Evolutionary conservation across 345 rosid genomes (phyloP).

Genomic region (Acer campestre): DNA sequence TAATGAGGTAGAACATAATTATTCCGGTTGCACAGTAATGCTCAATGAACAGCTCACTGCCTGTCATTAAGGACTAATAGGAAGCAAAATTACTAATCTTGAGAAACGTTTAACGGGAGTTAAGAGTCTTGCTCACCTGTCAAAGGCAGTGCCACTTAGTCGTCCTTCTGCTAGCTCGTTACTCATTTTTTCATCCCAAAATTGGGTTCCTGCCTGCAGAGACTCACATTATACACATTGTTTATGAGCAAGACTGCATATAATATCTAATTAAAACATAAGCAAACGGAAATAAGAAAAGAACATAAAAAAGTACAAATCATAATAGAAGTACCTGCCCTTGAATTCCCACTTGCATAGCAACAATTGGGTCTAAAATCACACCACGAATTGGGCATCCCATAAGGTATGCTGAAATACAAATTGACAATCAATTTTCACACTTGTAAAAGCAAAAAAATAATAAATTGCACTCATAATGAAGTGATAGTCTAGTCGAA

Average conservation of each 20-base stretch:
- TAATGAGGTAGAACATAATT: neutral
- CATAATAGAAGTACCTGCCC: conserved; percentile 66
- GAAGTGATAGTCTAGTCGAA: neutral
- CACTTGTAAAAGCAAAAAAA: neutral
- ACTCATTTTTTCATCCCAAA: conserved; percentile 93
- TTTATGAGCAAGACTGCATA: neutral
- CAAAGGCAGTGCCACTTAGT: conserved; percentile 76
- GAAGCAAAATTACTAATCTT: neutral
- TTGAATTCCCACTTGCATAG: conserved; percentile 92
- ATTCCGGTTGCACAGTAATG: neutral
- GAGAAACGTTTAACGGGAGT: neutral
- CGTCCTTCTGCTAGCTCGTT: conserved; percentile 82
- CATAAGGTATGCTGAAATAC: conserved; percentile 80
- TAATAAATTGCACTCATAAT: neutral
- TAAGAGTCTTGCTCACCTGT: conserved; percentile 49
- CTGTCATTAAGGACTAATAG: neutral
- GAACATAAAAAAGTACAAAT: conserved; percentile 8
- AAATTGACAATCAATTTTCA: conserved; percentile 13
- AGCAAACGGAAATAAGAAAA: neutral
- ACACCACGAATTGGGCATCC: conserved; percentile 97
- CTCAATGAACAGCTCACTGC: neutral
- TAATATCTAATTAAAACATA: no score
- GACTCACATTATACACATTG: neutral
- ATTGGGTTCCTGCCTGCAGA: conserved; percentile 91
- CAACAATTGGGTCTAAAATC: conserved; percentile 85